phyloP scores from a whole-genome alignment of 2,329 filamentous ascomycete species.

The Leptographium radiaticola region DNA sequence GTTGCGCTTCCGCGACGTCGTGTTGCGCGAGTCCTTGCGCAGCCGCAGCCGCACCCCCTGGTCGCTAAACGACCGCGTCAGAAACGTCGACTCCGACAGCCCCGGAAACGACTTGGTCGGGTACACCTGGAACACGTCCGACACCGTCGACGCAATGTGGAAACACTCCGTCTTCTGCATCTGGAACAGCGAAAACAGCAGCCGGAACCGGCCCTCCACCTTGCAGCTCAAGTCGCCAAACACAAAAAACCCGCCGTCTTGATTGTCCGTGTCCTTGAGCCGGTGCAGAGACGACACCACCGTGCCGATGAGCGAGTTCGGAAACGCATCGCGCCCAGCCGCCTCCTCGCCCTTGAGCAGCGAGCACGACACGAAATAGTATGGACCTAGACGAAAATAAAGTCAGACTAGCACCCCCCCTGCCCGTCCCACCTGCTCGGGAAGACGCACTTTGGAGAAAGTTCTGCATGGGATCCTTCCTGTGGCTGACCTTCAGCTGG shows the following conservation, averaged over 20 bases:
- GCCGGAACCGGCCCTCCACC: constrained; percentile 55
- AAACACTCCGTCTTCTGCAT: constrained; percentile 32
- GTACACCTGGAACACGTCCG: constrained; percentile 54
- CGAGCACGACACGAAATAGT: constrained; percentile 33
- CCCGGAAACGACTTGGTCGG: constrained; percentile 50
- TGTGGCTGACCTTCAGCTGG: constrained; percentile 44
- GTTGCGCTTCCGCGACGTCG: constrained; percentile 33
- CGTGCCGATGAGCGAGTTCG: constrained; percentile 53
- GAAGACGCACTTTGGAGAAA: constrained; percentile 43
- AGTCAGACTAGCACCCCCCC: background rate
- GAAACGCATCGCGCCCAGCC: constrained; percentile 23
- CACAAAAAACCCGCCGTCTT: constrained; percentile 78
- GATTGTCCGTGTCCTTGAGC: constrained; percentile 64
- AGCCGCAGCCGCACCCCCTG: constrained; percentile 74
- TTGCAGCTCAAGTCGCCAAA: constrained; percentile 78
- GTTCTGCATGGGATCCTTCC: constrained; percentile 31
- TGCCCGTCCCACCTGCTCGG: no score
- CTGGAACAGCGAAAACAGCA: constrained; percentile 70
- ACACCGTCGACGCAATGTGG: constrained; percentile 31
- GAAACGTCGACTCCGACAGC: constrained; percentile 52
- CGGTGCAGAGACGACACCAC: constrained; percentile 71
- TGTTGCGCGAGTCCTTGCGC: constrained; percentile 64
- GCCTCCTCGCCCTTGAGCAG: constrained; percentile 29
- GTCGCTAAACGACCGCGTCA: constrained; percentile 75
- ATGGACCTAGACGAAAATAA: constrained; percentile 23